Evolutionary conservation across 2,329 filamentous ascomycete species (phyloP).

Genomic region (Westerdykella aurantiaca): DNA sequence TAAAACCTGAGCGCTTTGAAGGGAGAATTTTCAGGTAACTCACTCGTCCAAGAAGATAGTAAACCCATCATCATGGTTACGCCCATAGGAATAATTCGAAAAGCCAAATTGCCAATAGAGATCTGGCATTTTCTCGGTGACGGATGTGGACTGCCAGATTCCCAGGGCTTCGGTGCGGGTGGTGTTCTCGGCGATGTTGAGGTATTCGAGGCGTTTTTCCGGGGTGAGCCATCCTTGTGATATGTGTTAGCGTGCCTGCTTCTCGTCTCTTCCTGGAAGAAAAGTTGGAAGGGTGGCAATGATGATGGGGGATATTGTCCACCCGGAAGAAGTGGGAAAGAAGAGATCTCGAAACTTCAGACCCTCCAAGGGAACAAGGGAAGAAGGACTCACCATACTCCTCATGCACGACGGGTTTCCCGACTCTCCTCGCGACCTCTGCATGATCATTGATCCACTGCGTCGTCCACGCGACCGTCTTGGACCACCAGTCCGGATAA

Average conservation of each 20-base stretch:
- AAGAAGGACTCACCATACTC: conserved; percentile 40
- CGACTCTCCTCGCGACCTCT: conserved; percentile 36
- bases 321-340: not conserved
- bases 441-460: conserved; percentile 54
- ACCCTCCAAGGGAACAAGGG: not conserved
- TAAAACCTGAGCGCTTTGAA: not conserved
- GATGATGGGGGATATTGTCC: not conserved
- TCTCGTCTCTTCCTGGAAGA: not conserved
- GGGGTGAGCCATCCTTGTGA: conserved; percentile 46
- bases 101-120: conserved; percentile 55
- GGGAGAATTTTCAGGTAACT: not conserved
- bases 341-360: not conserved
- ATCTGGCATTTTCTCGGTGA: conserved; percentile 47
- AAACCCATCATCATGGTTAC: conserved; percentile 53
- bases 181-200: conserved; percentile 40
- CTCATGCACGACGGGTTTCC: conserved; percentile 53
- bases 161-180: conserved; percentile 50
- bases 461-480: conserved; percentile 48
- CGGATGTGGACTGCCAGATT: conserved; percentile 47
- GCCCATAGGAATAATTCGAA: conserved; percentile 48
- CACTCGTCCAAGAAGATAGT: conserved; percentile 49
- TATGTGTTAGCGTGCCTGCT: not conserved
- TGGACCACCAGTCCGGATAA: conserved; percentile 53
- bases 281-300: not conserved
- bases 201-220: conserved; percentile 45